These are phyloP conservation scores for Chrysopogon serrulatus DNA, from an alignment of 176 grass and related monocot genomes.

Conservation along the genomic window DNA sequence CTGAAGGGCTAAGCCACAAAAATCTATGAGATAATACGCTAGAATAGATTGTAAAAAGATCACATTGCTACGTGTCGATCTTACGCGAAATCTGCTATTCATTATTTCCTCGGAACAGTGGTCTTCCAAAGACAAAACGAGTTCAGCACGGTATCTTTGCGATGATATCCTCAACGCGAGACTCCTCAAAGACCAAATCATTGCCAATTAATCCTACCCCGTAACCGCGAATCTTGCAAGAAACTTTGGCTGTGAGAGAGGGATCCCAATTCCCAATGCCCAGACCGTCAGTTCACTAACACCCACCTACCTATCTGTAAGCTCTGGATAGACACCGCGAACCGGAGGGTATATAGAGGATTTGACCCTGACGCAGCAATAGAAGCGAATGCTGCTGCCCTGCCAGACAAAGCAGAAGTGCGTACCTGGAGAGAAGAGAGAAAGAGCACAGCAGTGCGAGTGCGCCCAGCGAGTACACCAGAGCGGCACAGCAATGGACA, in stretches of 20 bases:
- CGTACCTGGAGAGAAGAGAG: too few species aligned
- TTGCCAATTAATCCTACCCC: background rate
- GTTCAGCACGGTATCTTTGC: constrained; percentile 1
- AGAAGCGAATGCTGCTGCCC: background rate
- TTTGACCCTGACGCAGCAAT: background rate
- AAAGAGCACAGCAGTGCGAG: too few species aligned
- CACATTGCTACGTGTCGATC: background rate
- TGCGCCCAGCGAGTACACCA: too few species aligned
- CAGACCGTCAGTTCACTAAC: background rate
- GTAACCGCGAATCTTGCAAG: background rate
- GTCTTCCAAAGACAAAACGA: background rate
- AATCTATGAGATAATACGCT: background rate
- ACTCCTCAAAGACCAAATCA: background rate
- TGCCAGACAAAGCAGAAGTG: too few species aligned
- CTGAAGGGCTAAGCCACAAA: background rate
- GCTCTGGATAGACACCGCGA: background rate
- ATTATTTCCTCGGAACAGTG: background rate
- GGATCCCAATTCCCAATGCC: background rate
- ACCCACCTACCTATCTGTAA: background rate
- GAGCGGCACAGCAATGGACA: too few species aligned
- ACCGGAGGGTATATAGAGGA: background rate
- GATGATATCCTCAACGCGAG: background rate
- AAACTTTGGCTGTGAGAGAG: background rate
- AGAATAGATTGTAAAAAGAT: background rate
- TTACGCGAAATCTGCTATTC: background rate